phyloP scores from a whole-genome alignment of 1,284 basidiomycete genomes.

The Malassezia furfur region DNA sequence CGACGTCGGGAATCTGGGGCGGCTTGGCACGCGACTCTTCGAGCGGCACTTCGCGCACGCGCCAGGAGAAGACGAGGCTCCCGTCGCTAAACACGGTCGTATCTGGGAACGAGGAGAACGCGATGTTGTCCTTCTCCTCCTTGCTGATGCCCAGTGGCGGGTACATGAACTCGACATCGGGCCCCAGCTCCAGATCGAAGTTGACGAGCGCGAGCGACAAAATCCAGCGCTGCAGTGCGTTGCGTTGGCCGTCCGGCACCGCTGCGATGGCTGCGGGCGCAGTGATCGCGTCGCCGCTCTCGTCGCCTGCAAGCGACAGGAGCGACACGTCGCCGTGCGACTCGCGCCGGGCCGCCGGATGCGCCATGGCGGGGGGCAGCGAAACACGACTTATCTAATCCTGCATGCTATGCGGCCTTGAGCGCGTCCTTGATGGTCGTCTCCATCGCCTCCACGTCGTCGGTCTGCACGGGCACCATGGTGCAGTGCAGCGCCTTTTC shows the following conservation, averaged over 20 bases:
- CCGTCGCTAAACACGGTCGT: slow-evolving; percentile 52
- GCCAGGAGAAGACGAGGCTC: slow-evolving; percentile 38
- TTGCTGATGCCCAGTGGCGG: slow-evolving; percentile 59
- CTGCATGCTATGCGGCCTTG: slow-evolving; percentile 18
- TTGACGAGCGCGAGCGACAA: slow-evolving; percentile 43
- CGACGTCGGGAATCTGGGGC: slow-evolving; percentile 26
- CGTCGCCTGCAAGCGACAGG: slow-evolving; percentile 5
- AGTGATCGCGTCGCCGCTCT: neutral
- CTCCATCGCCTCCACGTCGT: slow-evolving; percentile 47
- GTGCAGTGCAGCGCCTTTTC: slow-evolving; percentile 40
- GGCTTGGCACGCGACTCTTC: slow-evolving; percentile 24
- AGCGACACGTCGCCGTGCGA: slow-evolving; percentile 13
- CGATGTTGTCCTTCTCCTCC: slow-evolving; percentile 70
- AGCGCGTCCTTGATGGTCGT: slow-evolving; percentile 42
- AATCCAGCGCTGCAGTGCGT: slow-evolving; percentile 43
- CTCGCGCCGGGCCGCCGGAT: neutral
- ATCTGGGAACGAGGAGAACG: slow-evolving; percentile 89
- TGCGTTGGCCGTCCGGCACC: slow-evolving; percentile 14
- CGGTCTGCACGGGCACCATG: slow-evolving; percentile 39
- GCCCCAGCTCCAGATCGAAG: slow-evolving; percentile 56
- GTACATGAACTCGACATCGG: slow-evolving; percentile 65
- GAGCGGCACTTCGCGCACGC: slow-evolving; percentile 41
- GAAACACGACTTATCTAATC: slow-evolving; percentile 6
- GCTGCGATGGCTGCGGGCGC: neutral
- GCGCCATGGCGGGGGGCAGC: neutral